phyloP scores from a whole-genome alignment of 495 filamentous ascomycete species.

The Tricharina praecox region DNA sequence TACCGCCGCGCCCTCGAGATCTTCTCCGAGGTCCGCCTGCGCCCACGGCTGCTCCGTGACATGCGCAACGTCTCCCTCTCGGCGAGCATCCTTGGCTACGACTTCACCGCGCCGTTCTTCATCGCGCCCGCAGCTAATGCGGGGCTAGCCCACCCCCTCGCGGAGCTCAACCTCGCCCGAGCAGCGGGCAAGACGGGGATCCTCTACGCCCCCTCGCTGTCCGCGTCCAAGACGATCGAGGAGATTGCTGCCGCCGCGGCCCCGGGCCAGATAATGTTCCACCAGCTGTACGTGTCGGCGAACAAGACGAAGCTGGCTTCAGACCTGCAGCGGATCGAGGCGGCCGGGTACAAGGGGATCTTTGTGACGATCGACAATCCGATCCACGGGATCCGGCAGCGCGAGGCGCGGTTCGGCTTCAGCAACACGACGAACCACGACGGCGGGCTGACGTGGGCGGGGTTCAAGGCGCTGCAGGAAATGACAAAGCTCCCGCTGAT shows the following conservation, averaged over 20 bases:
- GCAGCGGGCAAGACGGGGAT: slow-evolving; percentile 28
- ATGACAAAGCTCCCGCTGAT: slow-evolving; percentile 30
- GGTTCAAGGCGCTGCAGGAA: slow-evolving; percentile 30
- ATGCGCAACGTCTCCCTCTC: slow-evolving; percentile 24
- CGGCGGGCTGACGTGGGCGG: slow-evolving; percentile 21
- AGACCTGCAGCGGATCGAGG: slow-evolving; percentile 26
- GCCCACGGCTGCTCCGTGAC: slow-evolving; percentile 25
- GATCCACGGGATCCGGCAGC: slow-evolving; percentile 28
- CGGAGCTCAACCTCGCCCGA: slow-evolving; percentile 28
- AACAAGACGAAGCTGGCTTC: slow-evolving; percentile 27
- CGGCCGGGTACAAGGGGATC: slow-evolving; percentile 28
- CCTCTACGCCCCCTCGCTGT: slow-evolving; percentile 24
- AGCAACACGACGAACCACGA: slow-evolving; percentile 3
- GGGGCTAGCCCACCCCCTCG: slow-evolving; percentile 27
- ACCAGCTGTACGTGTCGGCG: slow-evolving; percentile 28
- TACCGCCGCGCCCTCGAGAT: slow-evolving; percentile 32
- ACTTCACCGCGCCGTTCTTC: slow-evolving; percentile 32
- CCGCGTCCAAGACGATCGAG: slow-evolving; percentile 27
- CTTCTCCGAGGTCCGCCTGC: slow-evolving; percentile 23
- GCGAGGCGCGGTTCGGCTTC: slow-evolving; percentile 28
- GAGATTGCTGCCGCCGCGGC: slow-evolving; percentile 27
- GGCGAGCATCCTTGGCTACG: slow-evolving; percentile 30
- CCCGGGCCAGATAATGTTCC: slow-evolving; percentile 24
- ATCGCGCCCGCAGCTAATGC: slow-evolving; percentile 30
- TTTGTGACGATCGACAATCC: slow-evolving; percentile 31